A percentile compares a stretch with the other conserved stretches of the same genome.
Evolutionary conservation across 75 land plant species (phyloP).

Genomic region (Isoetes taiwanensis): DNA sequence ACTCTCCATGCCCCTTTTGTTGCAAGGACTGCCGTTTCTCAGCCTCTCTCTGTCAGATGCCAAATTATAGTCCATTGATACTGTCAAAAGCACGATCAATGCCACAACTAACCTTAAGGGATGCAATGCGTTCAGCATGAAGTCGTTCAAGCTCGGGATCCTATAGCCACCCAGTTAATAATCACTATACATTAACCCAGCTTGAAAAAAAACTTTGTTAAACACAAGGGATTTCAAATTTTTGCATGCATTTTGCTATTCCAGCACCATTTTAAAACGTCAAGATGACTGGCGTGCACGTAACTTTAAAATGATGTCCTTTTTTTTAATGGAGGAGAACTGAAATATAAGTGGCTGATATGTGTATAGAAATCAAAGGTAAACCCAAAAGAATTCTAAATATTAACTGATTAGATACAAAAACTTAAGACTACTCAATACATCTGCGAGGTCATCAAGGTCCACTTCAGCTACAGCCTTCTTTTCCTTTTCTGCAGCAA

Average conservation of each 20-base stretch:
- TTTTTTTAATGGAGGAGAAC: neutral
- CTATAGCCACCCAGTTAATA: slow-evolving; percentile 25
- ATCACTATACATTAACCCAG: too few relatives aligned
- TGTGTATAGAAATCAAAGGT: too few relatives aligned
- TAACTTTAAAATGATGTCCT: neutral
- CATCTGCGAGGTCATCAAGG: slow-evolving; percentile 94
- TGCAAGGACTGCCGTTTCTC: slow-evolving; percentile 76
- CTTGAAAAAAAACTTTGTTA: neutral
- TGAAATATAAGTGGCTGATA: neutral
- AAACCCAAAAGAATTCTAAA: too few relatives aligned
- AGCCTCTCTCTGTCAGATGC: slow-evolving; percentile 63
- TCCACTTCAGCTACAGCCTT: slow-evolving; percentile 54
- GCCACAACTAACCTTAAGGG: slow-evolving; percentile 57
- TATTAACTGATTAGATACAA: too few relatives aligned
- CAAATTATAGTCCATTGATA: neutral
- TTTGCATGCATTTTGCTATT: neutral
- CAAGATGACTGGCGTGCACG: neutral
- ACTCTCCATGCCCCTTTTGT: slow-evolving; percentile 93
- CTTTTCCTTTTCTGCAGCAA: slow-evolving; percentile 46
- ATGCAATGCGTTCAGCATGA: slow-evolving; percentile 93
- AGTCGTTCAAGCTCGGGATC: slow-evolving; percentile 95
- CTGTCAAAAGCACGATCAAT: neutral
- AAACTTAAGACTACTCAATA: too few relatives aligned
- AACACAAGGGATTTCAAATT: neutral
- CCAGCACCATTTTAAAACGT: neutral